phyloP scores from a whole-genome alignment of 805 yeast genomes.

The Pichia cephalocereana region DNA sequence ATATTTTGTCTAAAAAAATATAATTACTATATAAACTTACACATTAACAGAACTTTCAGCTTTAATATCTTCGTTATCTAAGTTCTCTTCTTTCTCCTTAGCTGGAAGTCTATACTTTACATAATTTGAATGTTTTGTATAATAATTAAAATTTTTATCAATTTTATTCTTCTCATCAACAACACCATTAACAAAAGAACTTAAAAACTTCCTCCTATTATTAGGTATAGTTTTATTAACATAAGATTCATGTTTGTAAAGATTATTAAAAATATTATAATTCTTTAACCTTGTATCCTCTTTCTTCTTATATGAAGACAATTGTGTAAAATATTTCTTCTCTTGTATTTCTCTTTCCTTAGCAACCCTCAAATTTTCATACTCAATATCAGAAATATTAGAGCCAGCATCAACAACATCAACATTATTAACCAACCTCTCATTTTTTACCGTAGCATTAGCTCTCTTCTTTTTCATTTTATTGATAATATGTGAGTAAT shows the following conservation, averaged over 20 bases:
- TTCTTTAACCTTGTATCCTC: conserved; percentile 25
- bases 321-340: conserved; percentile 7
- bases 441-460: too few species aligned
- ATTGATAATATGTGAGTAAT: background rate
- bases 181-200: conserved; percentile 22
- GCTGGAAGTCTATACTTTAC: conserved; percentile 29
- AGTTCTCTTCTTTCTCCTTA: conserved; percentile 29
- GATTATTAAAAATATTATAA: conserved; percentile 26
- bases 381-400: conserved; percentile 16
- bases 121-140: conserved; percentile 35
- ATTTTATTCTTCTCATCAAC: conserved; percentile 22
- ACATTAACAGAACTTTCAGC: conserved; percentile 3
- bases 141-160: conserved; percentile 28
- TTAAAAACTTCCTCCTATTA: conserved; percentile 19
- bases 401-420: background rate
- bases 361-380: conserved; percentile 12
- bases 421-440: background rate
- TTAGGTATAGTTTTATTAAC: conserved; percentile 11
- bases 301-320: conserved; percentile 14
- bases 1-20: too few species aligned
- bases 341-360: conserved; percentile 14
- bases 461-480: conserved; percentile 7
- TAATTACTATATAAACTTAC: too few species aligned
- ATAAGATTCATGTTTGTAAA: conserved; percentile 23
- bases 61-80: conserved; percentile 29